Evolutionary conservation across 2,329 filamentous ascomycete species (phyloP).

Genomic region (Plenodomus biglobosus): DNA sequence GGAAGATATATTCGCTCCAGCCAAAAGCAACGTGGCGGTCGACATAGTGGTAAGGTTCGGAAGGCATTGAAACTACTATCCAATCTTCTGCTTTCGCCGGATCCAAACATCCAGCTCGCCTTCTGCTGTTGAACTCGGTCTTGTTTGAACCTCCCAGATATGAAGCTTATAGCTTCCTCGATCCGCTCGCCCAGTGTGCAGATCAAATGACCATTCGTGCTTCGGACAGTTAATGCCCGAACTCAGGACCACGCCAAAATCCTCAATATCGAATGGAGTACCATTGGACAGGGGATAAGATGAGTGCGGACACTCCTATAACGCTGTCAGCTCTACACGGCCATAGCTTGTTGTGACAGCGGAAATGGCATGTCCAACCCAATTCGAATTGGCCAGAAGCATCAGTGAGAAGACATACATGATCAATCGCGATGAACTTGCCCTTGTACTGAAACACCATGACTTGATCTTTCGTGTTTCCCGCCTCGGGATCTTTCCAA

Average conservation of each 20-base stretch:
- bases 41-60: not conserved
- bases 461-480: conserved; percentile 57
- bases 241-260: conserved; percentile 66
- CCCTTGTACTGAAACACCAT: conserved; percentile 66
- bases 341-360: too few species aligned
- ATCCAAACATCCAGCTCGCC: conserved; percentile 32
- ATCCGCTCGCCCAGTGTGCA: conserved; percentile 64
- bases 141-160: conserved; percentile 64
- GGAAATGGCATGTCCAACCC: too few species aligned
- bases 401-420: conserved; percentile 50
- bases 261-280: conserved; percentile 69
- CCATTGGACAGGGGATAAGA: conserved; percentile 66
- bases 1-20: not conserved
- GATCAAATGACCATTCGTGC: conserved; percentile 71
- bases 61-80: conserved; percentile 5
- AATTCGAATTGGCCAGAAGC: too few species aligned
- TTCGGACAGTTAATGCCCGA: conserved; percentile 67
- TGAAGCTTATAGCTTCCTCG: conserved; percentile 63
- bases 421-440: conserved; percentile 67
- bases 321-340: not conserved
- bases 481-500: conserved; percentile 27
- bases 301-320: conserved; percentile 62
- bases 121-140: conserved; percentile 15
- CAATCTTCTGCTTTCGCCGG: conserved; percentile 37
- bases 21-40: not conserved